Evolutionary conservation across 768 basidiomycete genomes (phyloP).

Genomic region (Boletus speciosus): DNA sequence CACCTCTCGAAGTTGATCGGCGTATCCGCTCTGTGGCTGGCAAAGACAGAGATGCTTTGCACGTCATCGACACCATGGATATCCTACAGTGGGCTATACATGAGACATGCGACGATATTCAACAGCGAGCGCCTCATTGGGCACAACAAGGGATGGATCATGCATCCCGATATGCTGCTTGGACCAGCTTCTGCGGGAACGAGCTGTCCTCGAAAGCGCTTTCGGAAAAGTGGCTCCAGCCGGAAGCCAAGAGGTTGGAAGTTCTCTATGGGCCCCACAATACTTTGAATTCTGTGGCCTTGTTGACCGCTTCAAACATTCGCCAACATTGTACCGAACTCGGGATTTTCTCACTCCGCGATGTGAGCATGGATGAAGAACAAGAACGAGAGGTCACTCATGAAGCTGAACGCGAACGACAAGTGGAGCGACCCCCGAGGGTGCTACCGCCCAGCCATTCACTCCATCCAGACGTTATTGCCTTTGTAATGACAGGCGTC

Average conservation of each 20-base stretch:
- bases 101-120: conserved; percentile 43
- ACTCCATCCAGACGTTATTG: conserved; percentile 17
- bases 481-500: conserved; percentile 30
- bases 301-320: conserved; percentile 3
- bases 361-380: conserved; percentile 40
- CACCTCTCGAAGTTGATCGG: conserved; percentile 39
- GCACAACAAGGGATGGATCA: conserved; percentile 35
- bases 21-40: conserved; percentile 30
- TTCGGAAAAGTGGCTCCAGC: conserved; percentile 35
- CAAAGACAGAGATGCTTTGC: conserved; percentile 10
- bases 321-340: conserved; percentile 12
- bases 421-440: conserved; percentile 36
- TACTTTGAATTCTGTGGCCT: not conserved
- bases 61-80: conserved; percentile 24
- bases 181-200: conserved; percentile 11
- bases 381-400: conserved; percentile 48
- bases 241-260: conserved; percentile 37
- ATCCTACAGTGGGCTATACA: conserved; percentile 44
- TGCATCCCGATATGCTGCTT: conserved; percentile 10
- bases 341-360: conserved; percentile 11
- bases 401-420: conserved; percentile 42
- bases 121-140: conserved; percentile 40
- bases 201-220: not conserved
- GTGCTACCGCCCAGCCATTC: conserved; percentile 22
- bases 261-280: conserved; percentile 29